These are phyloP conservation scores for Vaccinium macrocarpon DNA, from an alignment of 148 eudicot species.

Conservation along the genomic window DNA sequence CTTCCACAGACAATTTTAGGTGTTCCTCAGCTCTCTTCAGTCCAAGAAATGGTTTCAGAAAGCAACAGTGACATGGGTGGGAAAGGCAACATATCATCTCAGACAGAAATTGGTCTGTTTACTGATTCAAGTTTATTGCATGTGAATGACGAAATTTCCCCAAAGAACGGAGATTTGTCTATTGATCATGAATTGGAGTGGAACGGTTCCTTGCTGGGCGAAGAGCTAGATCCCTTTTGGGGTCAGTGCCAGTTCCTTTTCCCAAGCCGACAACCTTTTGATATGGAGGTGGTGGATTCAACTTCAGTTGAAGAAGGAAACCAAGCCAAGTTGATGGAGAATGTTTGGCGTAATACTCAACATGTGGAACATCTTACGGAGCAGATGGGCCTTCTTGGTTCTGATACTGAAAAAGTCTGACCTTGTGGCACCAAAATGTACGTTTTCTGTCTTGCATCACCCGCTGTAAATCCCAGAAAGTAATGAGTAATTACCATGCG, in stretches of 20 bases:
- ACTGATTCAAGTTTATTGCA: conserved; percentile 24
- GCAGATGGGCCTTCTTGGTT: conserved; percentile 65
- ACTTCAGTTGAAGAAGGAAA: conserved; percentile 34
- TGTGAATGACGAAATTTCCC: conserved; percentile 22
- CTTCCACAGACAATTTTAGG: conserved; percentile 22
- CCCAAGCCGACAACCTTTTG: conserved; percentile 16
- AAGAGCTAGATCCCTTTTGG: conserved; percentile 46
- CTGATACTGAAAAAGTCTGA: conserved; percentile 45
- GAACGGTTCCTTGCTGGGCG: conserved; percentile 32
- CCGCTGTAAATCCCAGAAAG: conserved; percentile 8
- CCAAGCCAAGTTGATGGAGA: conserved; percentile 41
- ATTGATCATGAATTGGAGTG: conserved; percentile 30
- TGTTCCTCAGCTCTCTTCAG: conserved; percentile 30
- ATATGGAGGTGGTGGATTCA: conserved; percentile 34
- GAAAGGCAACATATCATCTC: conserved; percentile 27
- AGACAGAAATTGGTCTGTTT: conserved; percentile 26
- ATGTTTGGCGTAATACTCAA: conserved; percentile 50
- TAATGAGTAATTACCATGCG: background rate
- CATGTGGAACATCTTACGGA: conserved; percentile 64
- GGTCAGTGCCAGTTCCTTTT: conserved; percentile 40
- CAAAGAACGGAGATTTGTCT: conserved; percentile 23
- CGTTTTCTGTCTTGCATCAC: conserved; percentile 16
- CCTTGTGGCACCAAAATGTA: conserved; percentile 25
- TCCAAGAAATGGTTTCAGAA: conserved; percentile 33
- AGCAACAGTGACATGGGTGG: conserved; percentile 19